Conservation (phyloP, 306 rosid species). For the Citrullus colocynthis region DNA sequence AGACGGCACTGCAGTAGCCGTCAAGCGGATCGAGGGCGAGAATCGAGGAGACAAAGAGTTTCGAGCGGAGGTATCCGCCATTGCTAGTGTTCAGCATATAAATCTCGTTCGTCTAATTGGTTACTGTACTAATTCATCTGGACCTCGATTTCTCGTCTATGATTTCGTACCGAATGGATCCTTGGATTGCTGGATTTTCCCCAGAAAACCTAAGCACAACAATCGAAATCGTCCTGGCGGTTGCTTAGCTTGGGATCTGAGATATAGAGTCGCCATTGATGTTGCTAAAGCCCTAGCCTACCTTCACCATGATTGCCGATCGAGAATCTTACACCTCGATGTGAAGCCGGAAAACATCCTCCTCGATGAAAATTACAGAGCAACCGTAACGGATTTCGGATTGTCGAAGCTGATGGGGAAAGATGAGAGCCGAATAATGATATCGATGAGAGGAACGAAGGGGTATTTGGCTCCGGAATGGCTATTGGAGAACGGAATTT, state of each 20-base stretch:
- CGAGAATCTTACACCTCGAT: slow-evolving; percentile 65
- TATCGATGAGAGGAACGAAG: slow-evolving; percentile 68
- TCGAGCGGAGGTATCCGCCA: slow-evolving; percentile 82
- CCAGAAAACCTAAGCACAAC: not conserved
- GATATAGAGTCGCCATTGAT: slow-evolving; percentile 58
- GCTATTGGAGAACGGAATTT: slow-evolving; percentile 66
- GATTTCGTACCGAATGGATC: slow-evolving; percentile 71
- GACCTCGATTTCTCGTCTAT: slow-evolving; percentile 60
- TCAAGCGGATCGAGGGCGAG: slow-evolving; percentile 48
- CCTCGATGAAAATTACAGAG: slow-evolving; percentile 50
- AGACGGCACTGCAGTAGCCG: slow-evolving; percentile 76
- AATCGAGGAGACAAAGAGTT: slow-evolving; percentile 64
- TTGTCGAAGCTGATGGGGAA: slow-evolving; percentile 64
- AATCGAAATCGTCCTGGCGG: slow-evolving; percentile 23
- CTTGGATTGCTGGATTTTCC: slow-evolving; percentile 73
- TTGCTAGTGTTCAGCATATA: slow-evolving; percentile 74
- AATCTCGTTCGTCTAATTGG: slow-evolving; percentile 69
- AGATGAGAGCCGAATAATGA: slow-evolving; percentile 54
- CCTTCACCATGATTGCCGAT: slow-evolving; percentile 78
- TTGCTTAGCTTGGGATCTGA: slow-evolving; percentile 53
- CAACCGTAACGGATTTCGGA: slow-evolving; percentile 63
- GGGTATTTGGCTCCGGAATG: slow-evolving; percentile 95
- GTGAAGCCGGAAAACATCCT: slow-evolving; percentile 92
- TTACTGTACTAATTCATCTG: slow-evolving; percentile 36
- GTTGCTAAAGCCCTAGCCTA: slow-evolving; percentile 70